phyloP scores from a whole-genome alignment of 106 monocot genomes.

The Acanthochlamys bracteata region DNA sequence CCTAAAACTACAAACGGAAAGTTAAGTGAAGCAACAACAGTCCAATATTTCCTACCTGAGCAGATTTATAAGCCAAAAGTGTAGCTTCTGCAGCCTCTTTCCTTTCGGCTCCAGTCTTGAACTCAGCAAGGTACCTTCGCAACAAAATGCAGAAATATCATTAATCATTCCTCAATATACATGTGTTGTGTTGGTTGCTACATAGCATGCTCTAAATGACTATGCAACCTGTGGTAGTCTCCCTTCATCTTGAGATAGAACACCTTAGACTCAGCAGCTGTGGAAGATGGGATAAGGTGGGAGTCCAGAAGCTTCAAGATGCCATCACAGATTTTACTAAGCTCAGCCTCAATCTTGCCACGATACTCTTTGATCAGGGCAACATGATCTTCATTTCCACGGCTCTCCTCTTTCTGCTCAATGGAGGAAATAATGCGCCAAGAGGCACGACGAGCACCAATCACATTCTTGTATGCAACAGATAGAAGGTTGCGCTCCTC shows the following conservation, averaged over 20 bases:
- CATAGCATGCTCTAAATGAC: neutral
- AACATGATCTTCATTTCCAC: slow-evolving; percentile 42
- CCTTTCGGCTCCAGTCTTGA: slow-evolving; percentile 38
- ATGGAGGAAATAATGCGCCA: slow-evolving; percentile 56
- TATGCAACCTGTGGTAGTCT: slow-evolving; percentile 40
- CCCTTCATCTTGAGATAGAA: slow-evolving; percentile 65
- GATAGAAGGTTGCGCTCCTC: slow-evolving; percentile 56
- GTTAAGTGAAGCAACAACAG: too few relatives aligned
- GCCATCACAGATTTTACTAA: slow-evolving; percentile 44
- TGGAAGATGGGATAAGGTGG: slow-evolving; percentile 41
- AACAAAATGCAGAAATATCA: neutral
- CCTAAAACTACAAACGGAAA: too few relatives aligned
- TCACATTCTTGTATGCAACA: slow-evolving; percentile 49
- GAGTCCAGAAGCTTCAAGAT: slow-evolving; percentile 41
- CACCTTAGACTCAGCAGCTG: slow-evolving; percentile 37
- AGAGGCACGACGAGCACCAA: slow-evolving; percentile 41
- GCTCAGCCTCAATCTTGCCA: slow-evolving; percentile 41
- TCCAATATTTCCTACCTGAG: slow-evolving; percentile 8
- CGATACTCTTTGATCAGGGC: slow-evolving; percentile 41
- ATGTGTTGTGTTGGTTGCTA: too few relatives aligned
- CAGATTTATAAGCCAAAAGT: slow-evolving; percentile 34
- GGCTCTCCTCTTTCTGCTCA: slow-evolving; percentile 58
- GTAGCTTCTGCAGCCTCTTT: slow-evolving; percentile 50
- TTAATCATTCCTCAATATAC: neutral
- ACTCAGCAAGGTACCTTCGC: slow-evolving; percentile 41